Evolutionary conservation across 805 yeast genomes (phyloP), one percentile per base, ranked within the genome.

Genomic region (Starmerella tilneyi): DNA sequence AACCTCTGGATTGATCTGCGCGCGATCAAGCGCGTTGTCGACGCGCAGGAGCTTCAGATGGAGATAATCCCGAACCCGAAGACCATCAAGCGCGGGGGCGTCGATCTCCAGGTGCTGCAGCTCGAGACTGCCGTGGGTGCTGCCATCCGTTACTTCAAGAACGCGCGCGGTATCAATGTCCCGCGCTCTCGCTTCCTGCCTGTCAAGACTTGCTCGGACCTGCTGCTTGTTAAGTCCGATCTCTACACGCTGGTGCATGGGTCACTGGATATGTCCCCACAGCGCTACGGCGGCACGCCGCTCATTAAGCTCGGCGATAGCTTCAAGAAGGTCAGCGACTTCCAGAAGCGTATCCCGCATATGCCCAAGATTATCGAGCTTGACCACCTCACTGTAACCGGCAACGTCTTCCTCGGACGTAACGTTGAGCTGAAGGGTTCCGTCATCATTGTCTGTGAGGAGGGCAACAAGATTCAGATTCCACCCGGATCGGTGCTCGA

Each of bases 101-200:
- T 71, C 43, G 96, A 88, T 55, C 73, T 81, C 56, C 79, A 81
- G 60, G 96, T 89, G 42, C 69, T 89, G 61, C 98, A 89, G 71
- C 78, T 92, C 62, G 98, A 92, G 73, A 92, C 98, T 41, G 98
- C 98, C 23, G 95, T 85, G 57, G 98, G 98, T 72, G 97, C 98
- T 31, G 97, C 97, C 39, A 92, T 92, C 63, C 83, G 94, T 69
- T 89, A 88, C 68, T 92, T 92, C 69, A 73, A 80, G 55, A 83
- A 84, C 58, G 96, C 96, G 24, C 95, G 85, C 60, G 98, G 98
- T 69, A 94, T 92, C 57, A 94, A 86, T 59, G 98, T 92, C 30
- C 97, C 98, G 67, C 84, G 98, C 72, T 76, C 95, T 33, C 80
- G 98, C 64, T 92, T 92, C 75, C 75, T 92, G 69, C 98, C 98